These are phyloP conservation scores for Helicostylum pulchrum DNA, from an alignment of 192 early-diverging fungal genomes.

Conservation along the genomic window DNA sequence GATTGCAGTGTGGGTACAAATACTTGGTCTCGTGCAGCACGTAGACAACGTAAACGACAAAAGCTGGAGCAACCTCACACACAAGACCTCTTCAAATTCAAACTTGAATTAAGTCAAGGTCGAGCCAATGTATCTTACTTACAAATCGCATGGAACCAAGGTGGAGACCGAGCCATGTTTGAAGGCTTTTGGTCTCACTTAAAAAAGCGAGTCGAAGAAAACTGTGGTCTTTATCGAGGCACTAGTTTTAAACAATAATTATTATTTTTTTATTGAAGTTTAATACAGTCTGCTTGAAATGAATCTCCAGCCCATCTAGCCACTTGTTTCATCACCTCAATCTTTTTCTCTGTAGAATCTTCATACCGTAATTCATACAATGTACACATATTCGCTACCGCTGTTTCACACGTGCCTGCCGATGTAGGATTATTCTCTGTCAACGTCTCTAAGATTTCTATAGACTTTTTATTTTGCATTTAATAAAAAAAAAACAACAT, in stretches of 20 bases:
- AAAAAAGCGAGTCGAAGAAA: conserved; percentile 27
- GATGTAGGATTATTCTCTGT: conserved; percentile 40
- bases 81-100: neutral
- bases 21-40: conserved; percentile 36
- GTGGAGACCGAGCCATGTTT: conserved; percentile 46
- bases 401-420: conserved; percentile 44
- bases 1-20: conserved; percentile 1
- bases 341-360: conserved; percentile 38
- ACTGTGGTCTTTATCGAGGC: conserved; percentile 19
- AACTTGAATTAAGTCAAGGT: conserved; percentile 1
- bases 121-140: neutral
- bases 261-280: conserved; percentile 27
- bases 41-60: conserved; percentile 19
- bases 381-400: conserved; percentile 51
- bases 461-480: conserved; percentile 18
- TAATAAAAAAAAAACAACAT: neutral
- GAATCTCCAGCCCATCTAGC: conserved; percentile 49
- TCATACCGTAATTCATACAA: conserved; percentile 51
- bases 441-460: conserved; percentile 40
- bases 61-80: neutral
- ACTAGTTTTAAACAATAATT: conserved; percentile 1
- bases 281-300: conserved; percentile 47
- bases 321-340: conserved; percentile 40
- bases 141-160: conserved; percentile 40
- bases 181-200: conserved; percentile 44